These are phyloP conservation scores for Alternaria atra DNA, from an alignment of 2,329 filamentous ascomycete genomes.

Conservation along the genomic window DNA sequence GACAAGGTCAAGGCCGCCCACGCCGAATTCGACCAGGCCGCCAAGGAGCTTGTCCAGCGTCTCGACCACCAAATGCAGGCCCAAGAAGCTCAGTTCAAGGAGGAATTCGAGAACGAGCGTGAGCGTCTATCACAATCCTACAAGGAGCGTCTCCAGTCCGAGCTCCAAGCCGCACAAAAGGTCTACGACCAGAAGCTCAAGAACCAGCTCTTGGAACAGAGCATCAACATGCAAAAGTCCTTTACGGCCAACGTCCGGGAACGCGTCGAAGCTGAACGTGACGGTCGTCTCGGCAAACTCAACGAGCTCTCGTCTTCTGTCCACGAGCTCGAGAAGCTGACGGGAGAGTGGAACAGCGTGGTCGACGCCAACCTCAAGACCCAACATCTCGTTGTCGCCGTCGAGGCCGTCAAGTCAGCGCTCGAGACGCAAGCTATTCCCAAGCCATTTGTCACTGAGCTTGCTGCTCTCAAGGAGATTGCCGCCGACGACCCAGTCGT, in stretches of 20 bases:
- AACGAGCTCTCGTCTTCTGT: constrained; percentile 80
- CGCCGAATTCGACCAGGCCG: constrained; percentile 84
- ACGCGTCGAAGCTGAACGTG: constrained; percentile 87
- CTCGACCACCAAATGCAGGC: constrained; percentile 82
- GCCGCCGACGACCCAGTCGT: constrained; percentile 85
- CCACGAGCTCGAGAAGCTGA: constrained; percentile 84
- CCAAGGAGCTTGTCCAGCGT: constrained; percentile 85
- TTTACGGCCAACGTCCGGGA: constrained; percentile 81
- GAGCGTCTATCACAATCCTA: constrained; percentile 80
- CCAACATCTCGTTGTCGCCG: constrained; percentile 94
- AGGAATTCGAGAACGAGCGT: constrained; percentile 89
- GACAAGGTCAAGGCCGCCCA: constrained; percentile 75
- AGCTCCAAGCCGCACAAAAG: constrained; percentile 80
- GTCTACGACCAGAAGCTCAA: constrained; percentile 83
- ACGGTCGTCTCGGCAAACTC: constrained; percentile 85
- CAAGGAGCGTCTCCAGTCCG: constrained; percentile 78
- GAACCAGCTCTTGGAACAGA: constrained; percentile 90
- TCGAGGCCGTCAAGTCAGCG: constrained; percentile 88
- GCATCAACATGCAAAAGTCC: constrained; percentile 83
- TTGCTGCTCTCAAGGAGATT: constrained; percentile 93
- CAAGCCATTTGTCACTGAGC: constrained; percentile 87
- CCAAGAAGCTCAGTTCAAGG: constrained; percentile 83
- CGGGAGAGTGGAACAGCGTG: constrained; percentile 87
- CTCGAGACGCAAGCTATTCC: constrained; percentile 79
- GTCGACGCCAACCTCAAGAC: constrained; percentile 91